Conservation (phyloP, 1,284 basidiomycete species). For the Ganoderma boninense region DNA sequence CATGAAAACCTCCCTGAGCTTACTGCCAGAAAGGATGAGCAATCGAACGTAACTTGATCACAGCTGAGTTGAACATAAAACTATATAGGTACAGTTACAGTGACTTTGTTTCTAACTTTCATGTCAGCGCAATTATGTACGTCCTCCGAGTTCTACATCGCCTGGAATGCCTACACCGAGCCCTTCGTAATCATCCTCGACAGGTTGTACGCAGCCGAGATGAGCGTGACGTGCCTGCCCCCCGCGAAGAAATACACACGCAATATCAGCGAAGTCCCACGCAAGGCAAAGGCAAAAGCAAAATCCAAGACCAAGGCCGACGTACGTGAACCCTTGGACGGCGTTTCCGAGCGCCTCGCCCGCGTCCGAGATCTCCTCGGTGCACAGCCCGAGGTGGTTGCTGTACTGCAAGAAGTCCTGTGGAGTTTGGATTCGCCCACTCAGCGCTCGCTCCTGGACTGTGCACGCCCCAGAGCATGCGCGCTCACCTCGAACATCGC, state of each 20-base stretch:
- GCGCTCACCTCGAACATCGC: conserved; percentile 84
- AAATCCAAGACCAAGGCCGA: conserved; percentile 28
- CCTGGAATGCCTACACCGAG: not conserved
- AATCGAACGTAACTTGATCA: too few species aligned
- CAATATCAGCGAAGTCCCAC: too few species aligned
- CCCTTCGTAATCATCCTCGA: conserved; percentile 60
- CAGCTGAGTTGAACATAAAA: too few species aligned
- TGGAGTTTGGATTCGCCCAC: not conserved
- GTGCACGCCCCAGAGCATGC: too few species aligned
- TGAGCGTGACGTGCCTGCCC: conserved; percentile 78
- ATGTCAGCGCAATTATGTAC: too few species aligned
- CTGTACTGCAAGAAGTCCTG: conserved; percentile 83
- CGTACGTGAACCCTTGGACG: conserved; percentile 88
- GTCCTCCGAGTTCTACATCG: not conserved
- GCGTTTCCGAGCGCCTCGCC: conserved; percentile 86
- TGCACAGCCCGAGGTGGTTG: conserved; percentile 88
- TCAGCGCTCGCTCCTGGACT: not conserved
- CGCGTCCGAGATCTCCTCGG: conserved; percentile 83
- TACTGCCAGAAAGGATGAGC: too few species aligned
- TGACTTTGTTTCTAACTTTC: too few species aligned
- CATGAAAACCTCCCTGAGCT: too few species aligned
- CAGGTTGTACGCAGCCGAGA: conserved; percentile 83
- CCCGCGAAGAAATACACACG: not conserved
- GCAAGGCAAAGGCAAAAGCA: not conserved
- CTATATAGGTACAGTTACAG: too few species aligned